Percentiles rank a stretch among this genome's conserved stretches.
These are phyloP conservation scores for Akanthomyces muscarius DNA, from an alignment of 2,329 filamentous ascomycete genomes.

Conservation along the genomic window DNA sequence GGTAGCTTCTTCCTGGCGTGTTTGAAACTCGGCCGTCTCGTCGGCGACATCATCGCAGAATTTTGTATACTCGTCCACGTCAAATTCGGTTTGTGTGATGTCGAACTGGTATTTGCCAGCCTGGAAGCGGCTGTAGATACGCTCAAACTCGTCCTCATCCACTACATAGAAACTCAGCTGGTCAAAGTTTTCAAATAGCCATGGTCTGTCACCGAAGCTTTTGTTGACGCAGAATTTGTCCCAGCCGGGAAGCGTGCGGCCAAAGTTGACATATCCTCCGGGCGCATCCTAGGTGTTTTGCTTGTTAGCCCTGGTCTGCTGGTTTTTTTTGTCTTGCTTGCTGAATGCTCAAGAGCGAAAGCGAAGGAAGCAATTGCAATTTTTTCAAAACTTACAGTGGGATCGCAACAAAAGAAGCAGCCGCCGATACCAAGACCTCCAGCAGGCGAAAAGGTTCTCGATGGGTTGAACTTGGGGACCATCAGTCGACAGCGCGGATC, in stretches of 20 bases:
- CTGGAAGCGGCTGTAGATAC: constrained; percentile 25
- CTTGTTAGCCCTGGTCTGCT: not conserved
- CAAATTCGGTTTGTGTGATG: constrained; percentile 26
- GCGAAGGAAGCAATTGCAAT: not conserved
- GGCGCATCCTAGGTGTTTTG: constrained; percentile 26
- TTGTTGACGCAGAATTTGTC: constrained; percentile 29
- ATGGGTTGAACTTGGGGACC: constrained; percentile 29
- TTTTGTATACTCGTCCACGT: constrained; percentile 28
- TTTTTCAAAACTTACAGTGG: constrained; percentile 18
- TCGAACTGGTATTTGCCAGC: constrained; percentile 29
- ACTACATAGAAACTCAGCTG: constrained; percentile 30
- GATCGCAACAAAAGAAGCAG: constrained; percentile 29
- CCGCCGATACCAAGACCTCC: constrained; percentile 33
- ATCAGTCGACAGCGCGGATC: constrained; percentile 19
- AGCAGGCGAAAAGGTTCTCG: constrained; percentile 29
- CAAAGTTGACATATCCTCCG: constrained; percentile 34
- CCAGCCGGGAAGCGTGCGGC: constrained; percentile 29
- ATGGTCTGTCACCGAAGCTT: constrained; percentile 29
- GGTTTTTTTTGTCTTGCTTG: not conserved
- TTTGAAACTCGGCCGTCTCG: constrained; percentile 21
- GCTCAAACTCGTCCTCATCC: constrained; percentile 27
- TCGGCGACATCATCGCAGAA: constrained; percentile 21
- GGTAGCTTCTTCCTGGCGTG: constrained; percentile 22
- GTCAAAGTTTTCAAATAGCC: constrained; percentile 35
- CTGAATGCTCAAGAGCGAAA: not conserved